A percentile compares a stretch with the other conserved stretches of the same genome.
These are phyloP conservation scores for Sophora flavescens DNA, from an alignment of 306 rosid species.

Conservation along the genomic window DNA sequence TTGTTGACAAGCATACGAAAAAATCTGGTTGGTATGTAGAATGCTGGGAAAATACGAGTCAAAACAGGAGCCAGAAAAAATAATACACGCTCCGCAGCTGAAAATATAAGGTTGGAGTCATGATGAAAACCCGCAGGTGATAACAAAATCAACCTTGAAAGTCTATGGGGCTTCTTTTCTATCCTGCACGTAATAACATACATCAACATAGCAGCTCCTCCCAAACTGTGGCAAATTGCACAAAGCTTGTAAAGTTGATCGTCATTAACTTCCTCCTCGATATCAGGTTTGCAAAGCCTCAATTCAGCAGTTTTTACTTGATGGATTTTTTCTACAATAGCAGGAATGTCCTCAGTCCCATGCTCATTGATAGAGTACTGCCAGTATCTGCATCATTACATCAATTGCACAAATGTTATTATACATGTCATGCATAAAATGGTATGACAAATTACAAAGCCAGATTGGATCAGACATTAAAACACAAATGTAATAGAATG, in stretches of 20 bases:
- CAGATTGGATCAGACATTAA: constrained; percentile 7
- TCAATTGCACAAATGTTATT: not conserved
- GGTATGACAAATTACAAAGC: not conserved
- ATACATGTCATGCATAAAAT: not conserved
- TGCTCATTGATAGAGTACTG: constrained; percentile 79
- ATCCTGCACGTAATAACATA: constrained; percentile 63
- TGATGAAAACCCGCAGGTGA: constrained; percentile 83
- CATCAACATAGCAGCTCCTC: constrained; percentile 78
- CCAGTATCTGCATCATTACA: constrained; percentile 69
- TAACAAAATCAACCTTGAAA: constrained; percentile 69
- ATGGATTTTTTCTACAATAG: constrained; percentile 75
- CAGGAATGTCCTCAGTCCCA: constrained; percentile 73
- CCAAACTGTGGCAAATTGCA: constrained; percentile 78
- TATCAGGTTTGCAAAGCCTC: constrained; percentile 63
- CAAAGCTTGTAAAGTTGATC: constrained; percentile 75
- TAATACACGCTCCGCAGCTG: constrained; percentile 52
- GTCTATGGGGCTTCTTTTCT: constrained; percentile 71
- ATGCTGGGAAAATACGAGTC: constrained; percentile 62
- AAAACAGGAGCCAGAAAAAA: constrained; percentile 61
- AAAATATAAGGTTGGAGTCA: constrained; percentile 60
- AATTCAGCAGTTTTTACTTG: constrained; percentile 69
- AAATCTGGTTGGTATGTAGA: constrained; percentile 78
- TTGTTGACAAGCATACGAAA: constrained; percentile 82
- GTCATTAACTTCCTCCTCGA: constrained; percentile 55
- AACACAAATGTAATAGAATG: not conserved